Evolutionary conservation across 2,329 filamentous ascomycete genomes (phyloP).

Genomic region (Capronia americana): DNA sequence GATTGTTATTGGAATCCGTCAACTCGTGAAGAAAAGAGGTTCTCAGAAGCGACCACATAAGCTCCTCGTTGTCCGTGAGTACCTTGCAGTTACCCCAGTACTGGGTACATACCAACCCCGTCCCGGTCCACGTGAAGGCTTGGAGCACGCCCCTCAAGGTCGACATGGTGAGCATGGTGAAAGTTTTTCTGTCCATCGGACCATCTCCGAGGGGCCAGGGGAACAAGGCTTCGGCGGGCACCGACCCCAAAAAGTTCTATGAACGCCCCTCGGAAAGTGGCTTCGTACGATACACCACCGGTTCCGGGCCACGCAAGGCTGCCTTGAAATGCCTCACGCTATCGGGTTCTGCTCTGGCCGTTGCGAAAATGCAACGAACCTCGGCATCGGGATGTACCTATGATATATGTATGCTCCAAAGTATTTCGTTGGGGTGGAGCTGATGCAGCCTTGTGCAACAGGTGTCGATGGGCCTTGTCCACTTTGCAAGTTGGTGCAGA

Average conservation of each 20-base stretch:
- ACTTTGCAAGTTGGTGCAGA: too few relatives aligned
- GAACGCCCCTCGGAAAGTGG: not conserved
- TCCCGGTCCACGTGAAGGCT: not conserved
- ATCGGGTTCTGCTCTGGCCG: not conserved
- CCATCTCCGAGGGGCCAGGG: constrained; percentile 9
- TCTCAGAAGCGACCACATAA: not conserved
- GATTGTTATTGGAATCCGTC: not conserved
- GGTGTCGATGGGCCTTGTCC: not conserved
- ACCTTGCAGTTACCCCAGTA: not conserved
- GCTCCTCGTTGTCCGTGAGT: not conserved
- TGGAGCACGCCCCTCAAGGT: not conserved
- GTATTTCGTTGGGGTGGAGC: not conserved
- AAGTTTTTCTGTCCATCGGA: constrained; percentile 6
- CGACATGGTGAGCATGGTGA: not conserved
- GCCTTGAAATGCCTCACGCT: constrained; percentile 1
- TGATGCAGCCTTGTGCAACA: not conserved
- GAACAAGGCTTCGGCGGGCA: constrained; percentile 5
- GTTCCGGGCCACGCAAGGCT: constrained; percentile 13
- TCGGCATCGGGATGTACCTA: not conserved
- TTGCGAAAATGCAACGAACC: not conserved
- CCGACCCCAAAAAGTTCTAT: not conserved
- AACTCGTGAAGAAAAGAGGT: not conserved
- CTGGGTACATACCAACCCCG: not conserved
- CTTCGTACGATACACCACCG: not conserved
- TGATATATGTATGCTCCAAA: not conserved